Conservation (phyloP, 495 filamentous ascomycete species). For the Podospora sp. region DNA sequence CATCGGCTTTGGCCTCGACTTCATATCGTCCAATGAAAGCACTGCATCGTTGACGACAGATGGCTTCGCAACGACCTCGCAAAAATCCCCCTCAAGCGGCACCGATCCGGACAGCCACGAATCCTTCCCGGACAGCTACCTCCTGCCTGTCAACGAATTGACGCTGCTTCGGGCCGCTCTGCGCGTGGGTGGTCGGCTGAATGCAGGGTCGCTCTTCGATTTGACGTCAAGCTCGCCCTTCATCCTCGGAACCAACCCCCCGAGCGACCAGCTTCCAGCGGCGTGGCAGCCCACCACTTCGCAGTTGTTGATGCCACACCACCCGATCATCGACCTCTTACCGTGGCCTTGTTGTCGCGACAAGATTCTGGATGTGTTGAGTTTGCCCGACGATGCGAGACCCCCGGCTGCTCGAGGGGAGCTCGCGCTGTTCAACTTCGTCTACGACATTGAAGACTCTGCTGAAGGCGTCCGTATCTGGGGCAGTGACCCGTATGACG, state of each 20-base stretch:
- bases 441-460: slow-evolving; percentile 53
- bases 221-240: slow-evolving; percentile 26
- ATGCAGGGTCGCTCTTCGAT: slow-evolving; percentile 24
- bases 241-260: slow-evolving; percentile 19
- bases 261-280: slow-evolving; percentile 24
- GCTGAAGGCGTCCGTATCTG: slow-evolving; percentile 48
- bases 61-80: neutral
- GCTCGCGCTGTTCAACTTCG: slow-evolving; percentile 42
- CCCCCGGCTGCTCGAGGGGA: slow-evolving; percentile 35
- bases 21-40: too few relatives aligned
- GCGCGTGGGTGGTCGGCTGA: slow-evolving; percentile 34
- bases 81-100: neutral
- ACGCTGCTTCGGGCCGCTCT: slow-evolving; percentile 29
- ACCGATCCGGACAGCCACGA: neutral
- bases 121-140: slow-evolving; percentile 35
- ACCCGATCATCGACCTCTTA: slow-evolving; percentile 53
- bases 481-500: slow-evolving; percentile 39
- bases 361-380: slow-evolving; percentile 48
- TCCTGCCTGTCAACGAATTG: slow-evolving; percentile 34
- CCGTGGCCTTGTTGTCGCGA: slow-evolving; percentile 53
- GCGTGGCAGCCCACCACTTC: slow-evolving; percentile 34
- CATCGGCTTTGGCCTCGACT: too few relatives aligned
- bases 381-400: slow-evolving; percentile 33
- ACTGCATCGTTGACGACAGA: too few relatives aligned
- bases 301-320: slow-evolving; percentile 44